Evolutionary conservation across 257 asterid genomes (phyloP).

Genomic region (Galeopsis tetrahit): DNA sequence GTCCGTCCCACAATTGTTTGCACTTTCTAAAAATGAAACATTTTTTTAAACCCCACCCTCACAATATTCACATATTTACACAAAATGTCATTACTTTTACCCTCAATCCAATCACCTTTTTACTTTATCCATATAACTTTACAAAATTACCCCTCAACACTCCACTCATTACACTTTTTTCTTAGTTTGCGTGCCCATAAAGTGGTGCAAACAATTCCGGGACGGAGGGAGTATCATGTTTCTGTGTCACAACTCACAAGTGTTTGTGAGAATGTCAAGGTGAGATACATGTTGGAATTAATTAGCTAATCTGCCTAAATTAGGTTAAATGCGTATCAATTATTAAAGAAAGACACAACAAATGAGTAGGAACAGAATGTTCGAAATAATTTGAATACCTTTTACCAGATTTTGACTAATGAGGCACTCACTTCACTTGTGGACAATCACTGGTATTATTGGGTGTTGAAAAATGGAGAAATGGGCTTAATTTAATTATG

Average conservation of each 20-base stretch:
- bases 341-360: slow-evolving; percentile 7
- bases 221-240: too few species aligned
- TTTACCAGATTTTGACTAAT: slow-evolving; percentile 44
- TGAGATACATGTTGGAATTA: slow-evolving; percentile 23
- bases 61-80: too few species aligned
- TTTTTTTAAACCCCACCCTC: too few species aligned
- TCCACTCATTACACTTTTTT: too few species aligned
- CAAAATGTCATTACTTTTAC: too few species aligned
- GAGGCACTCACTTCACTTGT: slow-evolving; percentile 35
- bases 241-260: slow-evolving; percentile 24
- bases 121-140: too few species aligned
- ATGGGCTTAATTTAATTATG: slow-evolving; percentile 15
- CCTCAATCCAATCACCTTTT: too few species aligned
- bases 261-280: slow-evolving; percentile 29
- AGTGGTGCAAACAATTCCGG: too few species aligned
- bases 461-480: slow-evolving; percentile 33
- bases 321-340: slow-evolving; percentile 16
- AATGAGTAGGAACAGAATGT: slow-evolving; percentile 29
- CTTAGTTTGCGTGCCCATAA: too few species aligned
- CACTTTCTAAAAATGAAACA: too few species aligned
- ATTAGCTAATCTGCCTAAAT: slow-evolving; percentile 26
- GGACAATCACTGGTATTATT: slow-evolving; percentile 42
- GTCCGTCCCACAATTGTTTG: too few species aligned
- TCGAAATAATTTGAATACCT: slow-evolving; percentile 26
- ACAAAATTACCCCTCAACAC: too few species aligned